phyloP scores from a whole-genome alignment of 2,329 filamentous ascomycete genomes.

The Aspergillus terreus region DNA sequence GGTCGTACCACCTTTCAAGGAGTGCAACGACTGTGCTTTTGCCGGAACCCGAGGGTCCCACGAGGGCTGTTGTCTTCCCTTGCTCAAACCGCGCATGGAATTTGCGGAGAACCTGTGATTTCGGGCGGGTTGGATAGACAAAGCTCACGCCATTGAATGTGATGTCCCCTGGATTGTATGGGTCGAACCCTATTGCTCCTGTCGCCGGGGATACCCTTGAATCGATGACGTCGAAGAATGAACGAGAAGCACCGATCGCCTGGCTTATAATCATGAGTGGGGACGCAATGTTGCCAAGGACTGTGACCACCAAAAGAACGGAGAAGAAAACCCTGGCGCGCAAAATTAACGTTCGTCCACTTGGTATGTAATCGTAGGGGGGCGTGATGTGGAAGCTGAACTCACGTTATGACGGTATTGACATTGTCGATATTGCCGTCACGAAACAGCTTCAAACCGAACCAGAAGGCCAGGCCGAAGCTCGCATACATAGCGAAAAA shows the following conservation, averaged over 20 bases:
- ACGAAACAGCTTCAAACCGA: conserved; percentile 31
- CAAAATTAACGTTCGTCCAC: background rate
- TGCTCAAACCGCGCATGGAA: conserved; percentile 31
- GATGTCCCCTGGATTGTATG: conserved; percentile 54
- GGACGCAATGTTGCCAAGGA: conserved; percentile 23
- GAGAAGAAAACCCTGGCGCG: conserved; percentile 15
- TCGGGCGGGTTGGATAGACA: conserved; percentile 58
- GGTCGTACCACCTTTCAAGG: conserved; percentile 42
- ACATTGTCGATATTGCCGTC: conserved; percentile 30
- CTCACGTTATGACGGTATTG: conserved; percentile 34
- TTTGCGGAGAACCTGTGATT: conserved; percentile 31
- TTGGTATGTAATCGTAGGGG: background rate
- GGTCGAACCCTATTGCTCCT: conserved; percentile 45
- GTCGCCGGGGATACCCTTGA: conserved; percentile 22
- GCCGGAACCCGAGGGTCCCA: conserved; percentile 44
- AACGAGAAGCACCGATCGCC: conserved; percentile 26
- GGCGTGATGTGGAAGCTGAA: background rate
- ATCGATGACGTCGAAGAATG: conserved; percentile 33
- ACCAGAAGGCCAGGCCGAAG: conserved; percentile 36
- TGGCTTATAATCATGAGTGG: conserved; percentile 35
- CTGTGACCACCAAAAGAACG: conserved; percentile 19
- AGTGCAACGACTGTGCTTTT: conserved; percentile 45
- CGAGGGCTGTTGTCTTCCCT: conserved; percentile 40
- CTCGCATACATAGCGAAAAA: conserved; percentile 36
- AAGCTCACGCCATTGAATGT: conserved; percentile 64